Evolutionary conservation across 179 eudicot genomes (phyloP).

Genomic region (Beta macrorhiza): DNA sequence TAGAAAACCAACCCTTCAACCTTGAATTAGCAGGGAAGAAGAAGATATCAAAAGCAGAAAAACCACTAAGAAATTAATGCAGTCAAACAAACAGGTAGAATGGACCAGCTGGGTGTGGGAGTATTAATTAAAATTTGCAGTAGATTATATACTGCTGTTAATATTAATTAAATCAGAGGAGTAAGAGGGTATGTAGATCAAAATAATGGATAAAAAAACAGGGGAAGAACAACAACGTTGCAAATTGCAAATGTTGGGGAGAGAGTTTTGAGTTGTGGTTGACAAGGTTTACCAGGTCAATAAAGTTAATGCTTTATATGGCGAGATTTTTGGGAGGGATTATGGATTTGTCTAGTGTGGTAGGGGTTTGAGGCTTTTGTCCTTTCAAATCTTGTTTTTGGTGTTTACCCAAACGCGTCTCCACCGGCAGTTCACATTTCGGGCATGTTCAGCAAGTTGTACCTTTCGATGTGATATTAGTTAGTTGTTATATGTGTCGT

Average conservation of each 20-base stretch:
- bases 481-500: too few relatives aligned
- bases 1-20: background rate
- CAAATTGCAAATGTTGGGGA: background rate
- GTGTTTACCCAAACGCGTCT: background rate
- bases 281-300: conserved; percentile 5
- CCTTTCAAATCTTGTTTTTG: background rate
- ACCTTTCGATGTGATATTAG: too few relatives aligned
- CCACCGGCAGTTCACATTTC: background rate
- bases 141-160: too few relatives aligned
- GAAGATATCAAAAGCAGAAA: background rate
- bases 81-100: background rate
- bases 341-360: background rate
- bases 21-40: too few relatives aligned
- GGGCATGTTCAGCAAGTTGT: background rate
- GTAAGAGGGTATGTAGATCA: background rate
- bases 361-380: background rate
- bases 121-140: too few relatives aligned
- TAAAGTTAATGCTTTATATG: background rate
- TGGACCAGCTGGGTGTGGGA: background rate
- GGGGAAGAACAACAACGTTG: background rate
- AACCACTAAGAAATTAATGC: background rate
- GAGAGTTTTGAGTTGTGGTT: background rate
- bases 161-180: background rate
- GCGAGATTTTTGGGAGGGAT: background rate
- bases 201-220: background rate